phyloP scores from a whole-genome alignment of 345 rosid genomes.

The Populus nigra region DNA sequence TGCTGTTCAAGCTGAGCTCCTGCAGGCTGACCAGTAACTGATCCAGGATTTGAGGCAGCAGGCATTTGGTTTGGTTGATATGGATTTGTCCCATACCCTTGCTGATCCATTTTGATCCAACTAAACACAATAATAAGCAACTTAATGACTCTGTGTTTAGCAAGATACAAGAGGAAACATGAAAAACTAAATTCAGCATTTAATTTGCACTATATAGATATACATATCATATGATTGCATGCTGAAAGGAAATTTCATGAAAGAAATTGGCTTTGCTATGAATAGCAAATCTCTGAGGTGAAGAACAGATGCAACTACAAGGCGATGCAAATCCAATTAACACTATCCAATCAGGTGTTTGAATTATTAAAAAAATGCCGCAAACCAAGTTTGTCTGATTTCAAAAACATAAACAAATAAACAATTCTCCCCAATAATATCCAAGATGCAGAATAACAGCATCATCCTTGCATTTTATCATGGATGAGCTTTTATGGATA shows the following conservation, averaged over 20 bases:
- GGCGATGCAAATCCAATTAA: not conserved
- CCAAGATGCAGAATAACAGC: not conserved
- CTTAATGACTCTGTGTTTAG: constrained; percentile 8
- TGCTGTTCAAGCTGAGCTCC: constrained; percentile 62
- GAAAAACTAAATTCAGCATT: not conserved
- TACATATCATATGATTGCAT: not conserved
- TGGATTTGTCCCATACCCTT: constrained; percentile 60
- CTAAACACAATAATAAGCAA: constrained; percentile 12
- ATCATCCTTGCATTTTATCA: not conserved
- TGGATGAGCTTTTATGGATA: not conserved
- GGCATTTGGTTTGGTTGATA: constrained; percentile 60
- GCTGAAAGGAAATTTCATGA: not conserved
- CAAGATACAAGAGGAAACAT: constrained; percentile 4
- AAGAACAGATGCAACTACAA: not conserved
- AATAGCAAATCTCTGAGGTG: not conserved
- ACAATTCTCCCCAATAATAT: not conserved
- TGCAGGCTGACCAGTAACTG: constrained; percentile 43
- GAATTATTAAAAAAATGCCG: not conserved
- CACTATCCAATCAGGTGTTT: not conserved
- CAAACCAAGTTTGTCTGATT: not conserved
- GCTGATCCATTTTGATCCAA: constrained; percentile 64
- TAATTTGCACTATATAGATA: not conserved
- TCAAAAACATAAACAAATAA: not conserved
- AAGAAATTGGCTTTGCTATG: not conserved
- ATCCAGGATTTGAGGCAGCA: constrained; percentile 39